These are phyloP conservation scores for Alternaria burnsii DNA, from an alignment of 2,329 filamentous ascomycete genomes.

Conservation along the genomic window DNA sequence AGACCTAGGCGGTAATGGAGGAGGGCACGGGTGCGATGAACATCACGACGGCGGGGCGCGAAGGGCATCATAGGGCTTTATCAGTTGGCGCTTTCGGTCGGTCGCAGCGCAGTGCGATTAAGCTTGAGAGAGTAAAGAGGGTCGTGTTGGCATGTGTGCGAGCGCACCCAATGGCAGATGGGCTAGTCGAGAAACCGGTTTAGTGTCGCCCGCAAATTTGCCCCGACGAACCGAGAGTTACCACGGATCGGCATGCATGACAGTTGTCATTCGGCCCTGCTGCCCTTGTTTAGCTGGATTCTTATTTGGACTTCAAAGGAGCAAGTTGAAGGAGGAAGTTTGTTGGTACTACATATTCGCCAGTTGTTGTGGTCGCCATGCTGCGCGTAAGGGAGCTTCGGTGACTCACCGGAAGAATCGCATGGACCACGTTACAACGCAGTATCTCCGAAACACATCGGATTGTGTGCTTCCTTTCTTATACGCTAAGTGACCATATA, in stretches of 20 bases:
- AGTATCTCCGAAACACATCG: not conserved
- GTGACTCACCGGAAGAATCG: not conserved
- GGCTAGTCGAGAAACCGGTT: constrained; percentile 18
- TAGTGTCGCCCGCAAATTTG: constrained; percentile 24
- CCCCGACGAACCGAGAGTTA: constrained; percentile 24
- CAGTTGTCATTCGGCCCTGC: constrained; percentile 14
- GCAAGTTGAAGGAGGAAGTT: not conserved
- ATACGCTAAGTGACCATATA: not conserved
- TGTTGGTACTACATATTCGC: too few species aligned
- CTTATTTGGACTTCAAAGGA: not conserved
- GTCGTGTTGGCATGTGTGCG: constrained; percentile 13
- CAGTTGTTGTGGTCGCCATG: not conserved
- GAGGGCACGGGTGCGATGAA: constrained; percentile 10
- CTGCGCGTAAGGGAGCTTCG: not conserved
- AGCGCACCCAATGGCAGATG: constrained; percentile 12
- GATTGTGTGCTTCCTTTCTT: not conserved
- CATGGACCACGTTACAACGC: not conserved
- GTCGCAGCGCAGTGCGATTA: constrained; percentile 14
- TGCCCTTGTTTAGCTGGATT: constrained; percentile 1
- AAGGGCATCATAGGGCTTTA: constrained; percentile 7
- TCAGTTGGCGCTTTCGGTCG: constrained; percentile 6
- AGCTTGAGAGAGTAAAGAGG: constrained; percentile 17
- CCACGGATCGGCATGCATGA: constrained; percentile 14
- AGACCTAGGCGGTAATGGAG: constrained; percentile 17
- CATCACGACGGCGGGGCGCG: not conserved